A percentile compares a stretch with the other conserved stretches of the same genome.
Evolutionary conservation across 2,329 filamentous ascomycete genomes (phyloP).

Genomic region (Apiospora koreana): DNA sequence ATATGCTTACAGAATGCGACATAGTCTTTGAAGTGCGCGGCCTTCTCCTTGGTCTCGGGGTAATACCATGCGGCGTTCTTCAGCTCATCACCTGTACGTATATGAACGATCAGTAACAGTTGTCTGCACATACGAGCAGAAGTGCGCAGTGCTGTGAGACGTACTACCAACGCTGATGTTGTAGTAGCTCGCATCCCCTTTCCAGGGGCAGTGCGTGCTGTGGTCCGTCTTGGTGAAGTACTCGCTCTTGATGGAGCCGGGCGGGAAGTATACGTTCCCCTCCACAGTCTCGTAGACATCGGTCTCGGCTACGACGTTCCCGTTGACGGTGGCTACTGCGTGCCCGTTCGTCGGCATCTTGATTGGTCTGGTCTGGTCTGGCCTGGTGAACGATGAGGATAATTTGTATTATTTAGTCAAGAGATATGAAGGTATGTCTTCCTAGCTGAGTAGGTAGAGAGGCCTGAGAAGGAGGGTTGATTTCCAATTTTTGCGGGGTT

Average conservation of each 20-base stretch:
- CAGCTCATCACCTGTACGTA: conserved; percentile 41
- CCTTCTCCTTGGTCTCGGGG: conserved; percentile 47
- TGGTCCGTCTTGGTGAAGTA: conserved; percentile 46
- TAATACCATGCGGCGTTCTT: conserved; percentile 63
- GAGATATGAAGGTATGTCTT: not conserved
- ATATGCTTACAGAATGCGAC: conserved; percentile 58
- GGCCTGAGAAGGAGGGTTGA: not conserved
- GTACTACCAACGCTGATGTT: conserved; percentile 39
- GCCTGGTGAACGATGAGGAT: not conserved
- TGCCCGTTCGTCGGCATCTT: conserved; percentile 24
- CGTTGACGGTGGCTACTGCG: conserved; percentile 48
- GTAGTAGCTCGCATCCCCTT: conserved; percentile 59
- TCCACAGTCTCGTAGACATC: conserved; percentile 57
- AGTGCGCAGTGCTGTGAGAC: no score
- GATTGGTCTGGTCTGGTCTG: conserved; percentile 20
- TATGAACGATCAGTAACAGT: not conserved
- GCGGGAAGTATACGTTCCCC: conserved; percentile 59
- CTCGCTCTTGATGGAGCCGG: conserved; percentile 44
- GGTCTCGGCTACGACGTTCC: conserved; percentile 50
- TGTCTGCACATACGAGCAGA: no score
- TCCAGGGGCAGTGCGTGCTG: conserved; percentile 56
- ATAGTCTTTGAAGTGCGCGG: conserved; percentile 52
- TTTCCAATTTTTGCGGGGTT: not conserved
- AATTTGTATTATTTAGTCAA: not conserved
- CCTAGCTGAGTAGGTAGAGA: not conserved